Evolutionary conservation across 2,329 filamentous ascomycete species (phyloP), one percentile per base, ranked within the genome.

Genomic region (Onygenales sp.): DNA sequence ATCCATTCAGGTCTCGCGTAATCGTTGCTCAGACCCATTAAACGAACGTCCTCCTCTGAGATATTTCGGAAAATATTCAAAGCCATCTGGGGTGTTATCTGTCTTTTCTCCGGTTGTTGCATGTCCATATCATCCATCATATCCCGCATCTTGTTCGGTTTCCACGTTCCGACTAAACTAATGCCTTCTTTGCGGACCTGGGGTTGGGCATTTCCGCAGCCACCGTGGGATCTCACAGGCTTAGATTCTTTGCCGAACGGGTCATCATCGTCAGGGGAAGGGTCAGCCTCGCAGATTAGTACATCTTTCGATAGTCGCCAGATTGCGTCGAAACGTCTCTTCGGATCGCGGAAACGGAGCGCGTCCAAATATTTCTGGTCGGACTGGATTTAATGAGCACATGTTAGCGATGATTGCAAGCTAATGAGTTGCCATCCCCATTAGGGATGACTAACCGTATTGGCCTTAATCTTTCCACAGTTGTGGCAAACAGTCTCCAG

Each of bases 1-100:
- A 99, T 95, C 93, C 93, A 98, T 69, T 98, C 93, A 0, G 93
- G 93, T 46, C 92, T 85, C 54, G 94, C 92, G 64, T 97, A 97
- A 67, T 97, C 89, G 54, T 86, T 86, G 72, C 92, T 98, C 64
- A 98, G 75, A 36, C 93, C 93, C 75, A 99, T 89, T 61, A 93
- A 84, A 53, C 81, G 78, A 57, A 96, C 82, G 56, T 95, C 92
- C 14, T 85, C 80, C 55, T 90, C 85, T 2, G 83, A 83, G 59
- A 98, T 93, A 61, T 85, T 85, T 61, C 87, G 85, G 71, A 99
- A 87, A 63, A 97, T 87, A 63, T 86, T 85, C 60, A 95, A 79
- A 3, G 89, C 90, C 76, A 87, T 83, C 67, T 91, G 84, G 2
- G 93, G 88, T 11, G 86, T 91, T 63, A 98, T 87, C 51, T 79